Evolutionary conservation across 495 filamentous ascomycete genomes (phyloP).

Genomic region (Letharia lupina): DNA sequence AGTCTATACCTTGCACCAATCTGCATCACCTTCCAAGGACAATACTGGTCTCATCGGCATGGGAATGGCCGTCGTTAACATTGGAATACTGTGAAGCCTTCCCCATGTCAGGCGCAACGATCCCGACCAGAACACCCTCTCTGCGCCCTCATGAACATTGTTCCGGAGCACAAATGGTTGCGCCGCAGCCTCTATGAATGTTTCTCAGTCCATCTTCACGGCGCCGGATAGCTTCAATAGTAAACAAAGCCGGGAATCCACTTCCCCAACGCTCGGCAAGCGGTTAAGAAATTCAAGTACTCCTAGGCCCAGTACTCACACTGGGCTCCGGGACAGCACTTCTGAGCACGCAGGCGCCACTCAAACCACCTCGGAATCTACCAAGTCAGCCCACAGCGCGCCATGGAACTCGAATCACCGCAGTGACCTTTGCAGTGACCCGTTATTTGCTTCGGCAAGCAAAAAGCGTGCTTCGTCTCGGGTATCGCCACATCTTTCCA

Average conservation of each 20-base stretch:
- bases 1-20: neutral
- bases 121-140: neutral
- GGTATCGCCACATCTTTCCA: slow-evolving; percentile 16
- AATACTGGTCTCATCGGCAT: neutral
- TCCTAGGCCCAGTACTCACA: slow-evolving; percentile 1
- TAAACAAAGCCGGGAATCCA: slow-evolving; percentile 8
- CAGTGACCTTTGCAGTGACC: slow-evolving; percentile 10
- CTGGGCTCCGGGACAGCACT: neutral
- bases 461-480: slow-evolving; percentile 22
- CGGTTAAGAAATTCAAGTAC: slow-evolving; percentile 16
- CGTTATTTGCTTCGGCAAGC: slow-evolving; percentile 7
- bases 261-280: slow-evolving; percentile 8
- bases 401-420: slow-evolving; percentile 9
- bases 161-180: slow-evolving; percentile 8
- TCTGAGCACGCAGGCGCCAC: neutral
- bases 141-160: neutral
- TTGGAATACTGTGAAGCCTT: neutral
- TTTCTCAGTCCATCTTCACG: slow-evolving; percentile 22
- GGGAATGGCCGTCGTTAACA: slow-evolving; percentile 1
- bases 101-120: neutral
- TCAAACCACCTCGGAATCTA: slow-evolving; percentile 4
- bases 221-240: slow-evolving; percentile 11
- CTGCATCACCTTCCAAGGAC: neutral
- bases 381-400: slow-evolving; percentile 1
- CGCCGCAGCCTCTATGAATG: slow-evolving; percentile 22